phyloP scores from a whole-genome alignment of 2,329 filamentous ascomycete genomes.

The Fusarium sp. region DNA sequence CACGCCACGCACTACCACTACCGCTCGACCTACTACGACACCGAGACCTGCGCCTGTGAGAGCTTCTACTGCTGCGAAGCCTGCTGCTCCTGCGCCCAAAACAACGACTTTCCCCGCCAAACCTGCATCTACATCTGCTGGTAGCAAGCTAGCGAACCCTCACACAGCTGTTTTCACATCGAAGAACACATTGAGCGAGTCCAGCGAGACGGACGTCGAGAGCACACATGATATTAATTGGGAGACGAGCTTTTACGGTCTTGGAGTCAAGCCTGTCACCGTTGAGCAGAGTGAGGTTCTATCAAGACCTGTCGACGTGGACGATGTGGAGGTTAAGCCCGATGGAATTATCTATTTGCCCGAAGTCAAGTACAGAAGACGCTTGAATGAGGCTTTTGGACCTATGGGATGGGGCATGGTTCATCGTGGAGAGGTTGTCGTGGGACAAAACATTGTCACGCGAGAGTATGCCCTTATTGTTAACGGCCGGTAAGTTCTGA shows the following conservation, averaged over 20 bases:
- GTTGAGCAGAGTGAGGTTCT: slow-evolving; percentile 76
- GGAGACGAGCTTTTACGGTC: slow-evolving; percentile 84
- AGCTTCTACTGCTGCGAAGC: not conserved
- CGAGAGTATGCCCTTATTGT: slow-evolving; percentile 93
- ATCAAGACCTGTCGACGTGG: slow-evolving; percentile 71
- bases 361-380: slow-evolving; percentile 96
- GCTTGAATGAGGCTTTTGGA: slow-evolving; percentile 90
- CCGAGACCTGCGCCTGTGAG: slow-evolving; percentile 12
- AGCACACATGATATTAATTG: slow-evolving; percentile 69
- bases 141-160: slow-evolving; percentile 15
- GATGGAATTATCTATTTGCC: slow-evolving; percentile 96
- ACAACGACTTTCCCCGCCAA: not conserved
- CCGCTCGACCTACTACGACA: not conserved
- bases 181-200: slow-evolving; percentile 23
- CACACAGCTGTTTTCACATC: slow-evolving; percentile 13
- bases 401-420: slow-evolving; percentile 96
- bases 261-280: slow-evolving; percentile 76
- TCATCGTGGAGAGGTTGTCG: slow-evolving; percentile 84
- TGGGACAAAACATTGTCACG: slow-evolving; percentile 83
- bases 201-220: slow-evolving; percentile 18
- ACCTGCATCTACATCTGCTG: not conserved
- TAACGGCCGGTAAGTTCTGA: slow-evolving; percentile 77
- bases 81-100: not conserved
- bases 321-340: slow-evolving; percentile 96
- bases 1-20: not conserved